Conservation (phyloP, 2,329 filamentous ascomycete species). For the Talaromyces sp. region DNA sequence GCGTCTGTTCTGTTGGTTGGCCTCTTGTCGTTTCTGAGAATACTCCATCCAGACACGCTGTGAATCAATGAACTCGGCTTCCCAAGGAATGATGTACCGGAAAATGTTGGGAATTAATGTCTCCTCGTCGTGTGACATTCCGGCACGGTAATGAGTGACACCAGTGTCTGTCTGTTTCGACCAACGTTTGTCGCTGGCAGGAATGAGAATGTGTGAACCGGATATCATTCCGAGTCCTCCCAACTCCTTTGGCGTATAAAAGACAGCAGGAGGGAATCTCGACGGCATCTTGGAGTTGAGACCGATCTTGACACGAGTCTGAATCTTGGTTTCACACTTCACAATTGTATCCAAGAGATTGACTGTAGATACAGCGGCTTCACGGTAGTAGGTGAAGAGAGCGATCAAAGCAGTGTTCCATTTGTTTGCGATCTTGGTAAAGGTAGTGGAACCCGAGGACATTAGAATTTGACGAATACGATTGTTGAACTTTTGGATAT, state of each 20-base stretch:
- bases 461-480: slow-evolving; percentile 97
- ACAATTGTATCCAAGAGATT: slow-evolving; percentile 94
- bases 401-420: slow-evolving; percentile 98
- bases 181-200: slow-evolving; percentile 95
- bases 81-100: slow-evolving; percentile 98
- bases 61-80: slow-evolving; percentile 97
- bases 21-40: slow-evolving; percentile 93
- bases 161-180: slow-evolving; percentile 96
- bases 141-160: slow-evolving; percentile 91
- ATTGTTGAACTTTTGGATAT: slow-evolving; percentile 99
- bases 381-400: slow-evolving; percentile 96
- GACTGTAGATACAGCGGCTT: slow-evolving; percentile 93
- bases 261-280: slow-evolving; percentile 94
- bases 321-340: slow-evolving; percentile 99
- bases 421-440: slow-evolving; percentile 99
- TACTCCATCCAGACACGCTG: slow-evolving; percentile 99
- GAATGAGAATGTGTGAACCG: slow-evolving; percentile 94
- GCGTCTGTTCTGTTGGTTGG: slow-evolving; percentile 92
- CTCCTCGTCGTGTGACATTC: slow-evolving; percentile 98
- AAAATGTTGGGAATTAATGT: slow-evolving; percentile 98
- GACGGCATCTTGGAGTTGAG: slow-evolving; percentile 99
- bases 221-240: slow-evolving; percentile 99
- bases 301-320: slow-evolving; percentile 97
- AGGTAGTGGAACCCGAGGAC: slow-evolving; percentile 98
- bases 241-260: slow-evolving; percentile 97